phyloP scores from a whole-genome alignment of 2,329 filamentous ascomycete genomes.

The Cephalotrichum gorgonifer region DNA sequence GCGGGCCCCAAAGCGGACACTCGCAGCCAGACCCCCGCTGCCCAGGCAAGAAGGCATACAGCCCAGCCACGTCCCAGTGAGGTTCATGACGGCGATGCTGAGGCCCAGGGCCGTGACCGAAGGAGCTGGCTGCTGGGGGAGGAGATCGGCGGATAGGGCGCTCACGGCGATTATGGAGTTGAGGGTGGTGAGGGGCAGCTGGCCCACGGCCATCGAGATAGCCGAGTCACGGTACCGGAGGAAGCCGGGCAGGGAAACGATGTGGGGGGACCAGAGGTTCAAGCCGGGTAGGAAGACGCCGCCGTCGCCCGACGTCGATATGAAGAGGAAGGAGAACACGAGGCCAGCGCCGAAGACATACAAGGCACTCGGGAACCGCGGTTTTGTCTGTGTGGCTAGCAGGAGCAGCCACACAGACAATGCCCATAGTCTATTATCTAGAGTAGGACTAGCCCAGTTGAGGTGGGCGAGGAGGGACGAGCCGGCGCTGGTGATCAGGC shows the following conservation, averaged over 20 bases:
- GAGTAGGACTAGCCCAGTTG: conserved; percentile 55
- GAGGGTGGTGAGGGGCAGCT: conserved; percentile 81
- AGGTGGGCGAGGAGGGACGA: conserved; percentile 56
- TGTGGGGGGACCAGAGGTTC: conserved; percentile 48
- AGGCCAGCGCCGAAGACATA: conserved; percentile 60
- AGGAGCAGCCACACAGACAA: conserved; percentile 63
- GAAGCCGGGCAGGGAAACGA: conserved; percentile 15
- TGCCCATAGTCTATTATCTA: conserved; percentile 73
- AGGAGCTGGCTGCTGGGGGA: conserved; percentile 58
- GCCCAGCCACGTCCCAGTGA: conserved; percentile 81
- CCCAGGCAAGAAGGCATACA: conserved; percentile 95
- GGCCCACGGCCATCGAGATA: conserved; percentile 61
- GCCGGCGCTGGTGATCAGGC: conserved; percentile 70
- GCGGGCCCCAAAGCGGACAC: conserved; percentile 83
- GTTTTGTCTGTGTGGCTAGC: conserved; percentile 53
- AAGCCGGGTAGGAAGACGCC: conserved; percentile 36
- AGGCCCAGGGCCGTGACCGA: conserved; percentile 68
- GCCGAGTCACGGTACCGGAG: conserved; percentile 20
- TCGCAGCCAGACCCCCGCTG: conserved; percentile 79
- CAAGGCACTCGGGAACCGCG: conserved; percentile 69
- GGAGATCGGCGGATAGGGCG: conserved; percentile 65
- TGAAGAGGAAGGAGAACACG: conserved; percentile 43
- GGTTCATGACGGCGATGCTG: conserved; percentile 76
- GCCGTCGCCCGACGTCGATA: conserved; percentile 16
- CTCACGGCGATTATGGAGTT: conserved; percentile 88